A percentile compares a stretch with the other conserved stretches of the same genome.
Conservation (phyloP, 768 basidiomycete genomes). For the Candolleomyces efflorescens region DNA sequence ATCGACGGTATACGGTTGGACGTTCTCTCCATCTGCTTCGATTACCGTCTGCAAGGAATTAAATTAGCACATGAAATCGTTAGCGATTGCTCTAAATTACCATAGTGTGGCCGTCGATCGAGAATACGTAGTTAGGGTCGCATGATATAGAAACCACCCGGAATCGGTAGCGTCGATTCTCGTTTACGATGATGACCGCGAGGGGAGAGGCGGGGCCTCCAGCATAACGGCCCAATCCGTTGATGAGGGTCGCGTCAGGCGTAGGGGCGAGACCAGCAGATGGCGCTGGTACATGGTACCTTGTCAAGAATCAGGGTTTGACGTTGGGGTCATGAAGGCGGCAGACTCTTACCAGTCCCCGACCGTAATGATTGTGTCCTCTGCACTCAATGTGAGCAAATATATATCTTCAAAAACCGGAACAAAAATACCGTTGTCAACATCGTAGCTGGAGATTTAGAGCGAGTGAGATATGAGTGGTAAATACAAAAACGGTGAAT, state of each 20-base stretch:
- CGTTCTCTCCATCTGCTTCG: constrained; percentile 37
- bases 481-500: constrained; percentile 14
- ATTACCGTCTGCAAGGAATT: constrained; percentile 26
- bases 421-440: neutral
- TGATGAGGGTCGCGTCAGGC: constrained; percentile 37
- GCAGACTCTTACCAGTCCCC: constrained; percentile 31
- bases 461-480: neutral
- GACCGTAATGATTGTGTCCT: constrained; percentile 40
- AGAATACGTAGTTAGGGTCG: constrained; percentile 37
- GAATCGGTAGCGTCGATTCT: constrained; percentile 45
- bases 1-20: constrained; percentile 31
- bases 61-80: neutral
- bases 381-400: constrained; percentile 12
- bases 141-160: constrained; percentile 45
- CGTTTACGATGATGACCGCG: constrained; percentile 34
- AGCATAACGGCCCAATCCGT: constrained; percentile 38
- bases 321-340: neutral
- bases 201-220: constrained; percentile 30
- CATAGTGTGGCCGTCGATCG: constrained; percentile 34
- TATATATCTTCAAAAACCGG: neutral
- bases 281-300: constrained; percentile 22
- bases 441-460: constrained; percentile 9
- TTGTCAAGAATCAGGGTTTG: neutral
- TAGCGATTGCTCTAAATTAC: neutral
- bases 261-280: constrained; percentile 8